Evolutionary conservation across 2,329 filamentous ascomycete genomes (phyloP).

Genomic region (Colletotrichum eremochloae): DNA sequence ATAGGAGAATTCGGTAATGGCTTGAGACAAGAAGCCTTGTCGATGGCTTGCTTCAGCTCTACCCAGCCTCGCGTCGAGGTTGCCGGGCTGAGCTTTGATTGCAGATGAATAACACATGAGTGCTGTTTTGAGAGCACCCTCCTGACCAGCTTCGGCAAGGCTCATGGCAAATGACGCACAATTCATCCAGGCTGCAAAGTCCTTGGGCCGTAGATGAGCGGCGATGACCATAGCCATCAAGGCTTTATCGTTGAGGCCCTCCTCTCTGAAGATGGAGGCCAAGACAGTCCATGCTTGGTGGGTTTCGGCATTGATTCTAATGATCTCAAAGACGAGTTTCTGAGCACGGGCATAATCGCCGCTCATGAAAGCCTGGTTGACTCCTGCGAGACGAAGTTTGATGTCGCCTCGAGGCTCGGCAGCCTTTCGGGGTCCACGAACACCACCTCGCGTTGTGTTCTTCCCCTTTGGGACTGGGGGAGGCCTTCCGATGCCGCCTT

Average conservation of each 20-base stretch:
- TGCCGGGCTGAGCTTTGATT: conserved; percentile 68
- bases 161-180: conserved; percentile 70
- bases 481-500: conserved; percentile 38
- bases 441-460: conserved; percentile 43
- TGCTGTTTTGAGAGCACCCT: conserved; percentile 66
- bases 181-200: conserved; percentile 70
- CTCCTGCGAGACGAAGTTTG: conserved; percentile 74
- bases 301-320: conserved; percentile 77
- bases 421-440: conserved; percentile 67
- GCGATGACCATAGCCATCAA: conserved; percentile 72
- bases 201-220: conserved; percentile 72
- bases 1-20: conserved; percentile 69
- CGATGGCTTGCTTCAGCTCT: conserved; percentile 71
- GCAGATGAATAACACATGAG: conserved; percentile 72
- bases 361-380: conserved; percentile 76
- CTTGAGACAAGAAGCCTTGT: conserved; percentile 65
- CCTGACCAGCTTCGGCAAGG: conserved; percentile 61
- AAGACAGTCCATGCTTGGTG: conserved; percentile 75
- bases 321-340: conserved; percentile 71
- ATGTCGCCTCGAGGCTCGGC: conserved; percentile 80
- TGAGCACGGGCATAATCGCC: conserved; percentile 72
- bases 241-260: conserved; percentile 68
- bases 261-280: conserved; percentile 71
- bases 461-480: conserved; percentile 44
- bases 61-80: conserved; percentile 69